Base-by-base conservation (phyloP, 805 yeast genomes). In the Metschnikowia continentalis region DNA sequence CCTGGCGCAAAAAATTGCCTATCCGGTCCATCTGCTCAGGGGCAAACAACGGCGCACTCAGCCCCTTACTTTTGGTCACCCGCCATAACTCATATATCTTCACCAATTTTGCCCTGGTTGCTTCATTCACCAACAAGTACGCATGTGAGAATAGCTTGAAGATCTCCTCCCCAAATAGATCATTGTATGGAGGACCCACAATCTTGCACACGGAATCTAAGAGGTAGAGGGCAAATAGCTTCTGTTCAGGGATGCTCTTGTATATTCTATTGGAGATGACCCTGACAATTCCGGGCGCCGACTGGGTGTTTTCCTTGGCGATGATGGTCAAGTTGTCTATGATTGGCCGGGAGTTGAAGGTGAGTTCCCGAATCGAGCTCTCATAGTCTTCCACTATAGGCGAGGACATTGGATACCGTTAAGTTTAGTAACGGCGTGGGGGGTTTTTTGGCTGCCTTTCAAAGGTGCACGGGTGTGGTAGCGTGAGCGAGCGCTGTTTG, bases 201-300 rank as follows among this genome's bases (percentile, higher is more conserved):
- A 85, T 88, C 67, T 94, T 94, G 70, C 92, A 87, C 44, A 94
- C 87, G 15, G 97, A 90, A 67, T 94, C 98, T 50, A 94, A 69
- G 42, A 92, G 76, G 64, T 92, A 94, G 53, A 94, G 76, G 3
- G 94, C 83, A 60, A 81, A 94, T 44, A 94, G 76, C 68, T 94
- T 94, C 57, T 88, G 91, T 11, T 80, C 78, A 1, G 97, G 97
- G 2, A 88, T 79, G 61, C 94, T 79, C 65, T 81, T 84, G 56
- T 79, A 77, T 45, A 92, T 83, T 66, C 96, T 80, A 47, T 76
- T 76, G 57, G 85, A 89, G 49, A 94, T 80, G 14, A 90, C 88
- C 48, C 80, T 80, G 15, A 88, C 81, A 40, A 94, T 88, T 45
- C 84, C 88, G 48, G 81, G 80, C 7, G 97, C 97, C 49, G 80